A percentile compares a stretch with the other conserved stretches of the same genome.
Evolutionary conservation across 495 filamentous ascomycete genomes (phyloP).

Genomic region (Hypoxylon crocopeplum): DNA sequence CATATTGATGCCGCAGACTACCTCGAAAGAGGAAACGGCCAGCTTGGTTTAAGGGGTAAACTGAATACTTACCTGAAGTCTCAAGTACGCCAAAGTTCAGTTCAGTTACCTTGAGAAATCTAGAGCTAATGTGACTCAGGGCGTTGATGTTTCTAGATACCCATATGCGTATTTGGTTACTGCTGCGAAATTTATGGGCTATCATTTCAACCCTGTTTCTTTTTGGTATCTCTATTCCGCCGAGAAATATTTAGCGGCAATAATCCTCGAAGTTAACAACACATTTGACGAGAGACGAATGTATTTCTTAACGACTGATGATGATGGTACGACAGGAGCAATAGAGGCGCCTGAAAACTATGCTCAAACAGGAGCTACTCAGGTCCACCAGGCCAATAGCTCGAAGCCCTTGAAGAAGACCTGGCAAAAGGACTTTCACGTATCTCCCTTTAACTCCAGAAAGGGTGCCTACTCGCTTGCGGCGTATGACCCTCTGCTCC

Average conservation of each 20-base stretch:
- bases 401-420: constrained; percentile 48
- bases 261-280: constrained; percentile 81
- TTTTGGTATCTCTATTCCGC: constrained; percentile 81
- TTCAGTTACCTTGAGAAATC: background rate
- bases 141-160: constrained; percentile 57
- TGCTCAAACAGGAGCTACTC: background rate
- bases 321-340: constrained; percentile 15
- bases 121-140: constrained; percentile 45
- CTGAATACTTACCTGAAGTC: constrained; percentile 62
- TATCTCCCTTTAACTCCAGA: constrained; percentile 76
- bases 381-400: constrained; percentile 8
- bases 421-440: constrained; percentile 75
- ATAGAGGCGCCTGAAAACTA: constrained; percentile 18
- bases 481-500: constrained; percentile 61
- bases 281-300: constrained; percentile 76
- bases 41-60: constrained; percentile 61
- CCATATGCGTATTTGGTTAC: constrained; percentile 73
- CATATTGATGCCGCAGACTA: constrained; percentile 65
- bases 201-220: constrained; percentile 77
- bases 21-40: constrained; percentile 56
- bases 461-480: constrained; percentile 64
- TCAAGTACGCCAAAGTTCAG: constrained; percentile 44
- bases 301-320: constrained; percentile 58
- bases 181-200: constrained; percentile 71
- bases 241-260: constrained; percentile 63